Evolutionary conservation across 1,284 basidiomycete genomes (phyloP).

Genomic region (Farysia itapuensis): DNA sequence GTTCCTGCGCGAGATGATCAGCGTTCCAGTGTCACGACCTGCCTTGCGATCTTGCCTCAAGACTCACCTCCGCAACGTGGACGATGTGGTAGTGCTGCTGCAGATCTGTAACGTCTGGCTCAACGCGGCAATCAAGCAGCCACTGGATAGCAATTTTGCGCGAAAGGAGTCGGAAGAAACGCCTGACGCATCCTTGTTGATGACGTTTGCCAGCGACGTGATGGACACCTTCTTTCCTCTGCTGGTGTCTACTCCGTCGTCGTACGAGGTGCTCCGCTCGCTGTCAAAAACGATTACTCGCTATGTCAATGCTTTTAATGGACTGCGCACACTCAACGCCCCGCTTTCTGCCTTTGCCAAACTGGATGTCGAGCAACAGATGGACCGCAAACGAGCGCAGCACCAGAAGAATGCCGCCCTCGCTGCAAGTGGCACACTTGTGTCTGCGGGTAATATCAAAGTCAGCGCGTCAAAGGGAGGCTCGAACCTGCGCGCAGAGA

Average conservation of each 20-base stretch:
- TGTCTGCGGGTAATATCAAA: slow-evolving; percentile 26
- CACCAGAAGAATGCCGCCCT: slow-evolving; percentile 4
- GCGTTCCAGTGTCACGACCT: slow-evolving; percentile 19
- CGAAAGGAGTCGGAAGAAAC: neutral
- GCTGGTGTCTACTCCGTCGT: slow-evolving; percentile 22
- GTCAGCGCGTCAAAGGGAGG: slow-evolving; percentile 14
- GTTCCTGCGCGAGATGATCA: slow-evolving; percentile 11
- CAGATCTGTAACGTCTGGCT: slow-evolving; percentile 34
- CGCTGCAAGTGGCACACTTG: slow-evolving; percentile 17
- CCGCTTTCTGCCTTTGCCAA: slow-evolving; percentile 40
- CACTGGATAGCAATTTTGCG: neutral
- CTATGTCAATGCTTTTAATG: slow-evolving; percentile 18
- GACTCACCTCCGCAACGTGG: slow-evolving; percentile 18
- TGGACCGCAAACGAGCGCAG: neutral
- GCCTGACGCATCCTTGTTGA: slow-evolving; percentile 10
- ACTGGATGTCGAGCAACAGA: slow-evolving; percentile 21
- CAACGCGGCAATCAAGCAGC: neutral
- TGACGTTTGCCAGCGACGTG: slow-evolving; percentile 35
- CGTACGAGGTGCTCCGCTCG: slow-evolving; percentile 16
- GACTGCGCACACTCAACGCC: slow-evolving; percentile 21
- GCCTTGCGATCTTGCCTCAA: slow-evolving; percentile 26
- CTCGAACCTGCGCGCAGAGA: slow-evolving; percentile 31
- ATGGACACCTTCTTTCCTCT: slow-evolving; percentile 42
- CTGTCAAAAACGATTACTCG: slow-evolving; percentile 23
- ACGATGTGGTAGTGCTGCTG: slow-evolving; percentile 21